phyloP scores from a whole-genome alignment of 352 stramenopile species.

The Achlya hypogyna region DNA sequence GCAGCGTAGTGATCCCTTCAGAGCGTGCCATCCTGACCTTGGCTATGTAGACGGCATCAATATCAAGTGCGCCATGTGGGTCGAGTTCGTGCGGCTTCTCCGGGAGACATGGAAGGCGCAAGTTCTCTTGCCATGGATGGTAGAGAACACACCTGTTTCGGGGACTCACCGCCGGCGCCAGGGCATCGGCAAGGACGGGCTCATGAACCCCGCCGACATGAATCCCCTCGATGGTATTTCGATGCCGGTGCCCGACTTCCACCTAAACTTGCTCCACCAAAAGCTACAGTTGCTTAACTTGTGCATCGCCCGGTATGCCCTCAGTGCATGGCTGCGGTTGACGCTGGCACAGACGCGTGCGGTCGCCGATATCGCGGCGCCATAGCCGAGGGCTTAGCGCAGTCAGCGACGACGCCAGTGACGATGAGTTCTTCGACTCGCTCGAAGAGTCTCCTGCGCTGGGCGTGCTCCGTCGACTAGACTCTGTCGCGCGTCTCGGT shows the following conservation, averaged over 20 bases:
- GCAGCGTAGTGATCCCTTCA: slow-evolving; percentile 39
- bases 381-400: slow-evolving; percentile 10
- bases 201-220: slow-evolving; percentile 29
- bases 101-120: slow-evolving; percentile 61
- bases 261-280: slow-evolving; percentile 67
- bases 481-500: not conserved
- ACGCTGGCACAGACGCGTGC: slow-evolving; percentile 22
- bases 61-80: slow-evolving; percentile 68
- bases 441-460: slow-evolving; percentile 31
- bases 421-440: slow-evolving; percentile 81
- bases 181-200: slow-evolving; percentile 19
- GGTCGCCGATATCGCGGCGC: not conserved
- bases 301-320: slow-evolving; percentile 50
- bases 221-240: slow-evolving; percentile 34
- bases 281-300: slow-evolving; percentile 74
- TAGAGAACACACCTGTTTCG: slow-evolving; percentile 21
- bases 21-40: not conserved
- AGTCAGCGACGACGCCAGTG: slow-evolving; percentile 37
- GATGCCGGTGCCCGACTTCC: slow-evolving; percentile 52
- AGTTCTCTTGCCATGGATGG: slow-evolving; percentile 60
- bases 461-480: not conserved
- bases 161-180: not conserved
- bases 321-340: not conserved
- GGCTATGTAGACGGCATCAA: slow-evolving; percentile 47
- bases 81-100: slow-evolving; percentile 73